Evolutionary conservation across 495 filamentous ascomycete genomes (phyloP).

Genomic region (Aspergillus cavernicola): DNA sequence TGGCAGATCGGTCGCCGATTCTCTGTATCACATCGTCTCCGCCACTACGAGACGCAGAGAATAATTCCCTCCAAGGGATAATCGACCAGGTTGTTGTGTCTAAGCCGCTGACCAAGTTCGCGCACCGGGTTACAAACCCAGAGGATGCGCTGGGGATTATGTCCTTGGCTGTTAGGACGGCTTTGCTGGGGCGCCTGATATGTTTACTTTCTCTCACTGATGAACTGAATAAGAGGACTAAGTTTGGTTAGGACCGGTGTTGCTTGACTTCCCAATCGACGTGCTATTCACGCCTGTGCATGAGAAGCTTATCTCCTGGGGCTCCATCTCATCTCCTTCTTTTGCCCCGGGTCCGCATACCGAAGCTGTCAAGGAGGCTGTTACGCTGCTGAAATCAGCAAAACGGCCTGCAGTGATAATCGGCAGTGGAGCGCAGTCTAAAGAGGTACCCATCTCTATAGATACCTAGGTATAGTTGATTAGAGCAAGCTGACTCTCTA

Average conservation of each 20-base stretch:
- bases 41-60: slow-evolving; percentile 26
- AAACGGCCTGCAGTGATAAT: slow-evolving; percentile 24
- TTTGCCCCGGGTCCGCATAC: slow-evolving; percentile 20
- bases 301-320: slow-evolving; percentile 26
- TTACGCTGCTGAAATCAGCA: slow-evolving; percentile 13
- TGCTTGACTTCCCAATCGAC: slow-evolving; percentile 30
- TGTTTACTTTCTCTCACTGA: not conserved
- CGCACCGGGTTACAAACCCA: slow-evolving; percentile 23
- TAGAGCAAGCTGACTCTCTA: not conserved
- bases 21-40: slow-evolving; percentile 30
- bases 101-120: slow-evolving; percentile 26
- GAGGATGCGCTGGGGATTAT: slow-evolving; percentile 28
- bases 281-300: slow-evolving; percentile 26
- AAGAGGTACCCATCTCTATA: slow-evolving; percentile 2
- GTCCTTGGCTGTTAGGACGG: slow-evolving; percentile 25
- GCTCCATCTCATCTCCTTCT: slow-evolving; percentile 24
- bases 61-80: slow-evolving; percentile 27
- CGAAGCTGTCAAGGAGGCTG: slow-evolving; percentile 16
- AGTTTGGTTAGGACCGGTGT: slow-evolving; percentile 16
- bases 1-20: slow-evolving; percentile 24
- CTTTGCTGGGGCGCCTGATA: slow-evolving; percentile 28
- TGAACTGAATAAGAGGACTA: not conserved
- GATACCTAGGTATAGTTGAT: too few relatives aligned
- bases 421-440: slow-evolving; percentile 20
- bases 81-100: slow-evolving; percentile 28